Percentiles rank a stretch among this genome's conserved stretches.
Evolutionary conservation across 352 stramenopile genomes (phyloP).

Genomic region (Phytophthora brassicae): DNA sequence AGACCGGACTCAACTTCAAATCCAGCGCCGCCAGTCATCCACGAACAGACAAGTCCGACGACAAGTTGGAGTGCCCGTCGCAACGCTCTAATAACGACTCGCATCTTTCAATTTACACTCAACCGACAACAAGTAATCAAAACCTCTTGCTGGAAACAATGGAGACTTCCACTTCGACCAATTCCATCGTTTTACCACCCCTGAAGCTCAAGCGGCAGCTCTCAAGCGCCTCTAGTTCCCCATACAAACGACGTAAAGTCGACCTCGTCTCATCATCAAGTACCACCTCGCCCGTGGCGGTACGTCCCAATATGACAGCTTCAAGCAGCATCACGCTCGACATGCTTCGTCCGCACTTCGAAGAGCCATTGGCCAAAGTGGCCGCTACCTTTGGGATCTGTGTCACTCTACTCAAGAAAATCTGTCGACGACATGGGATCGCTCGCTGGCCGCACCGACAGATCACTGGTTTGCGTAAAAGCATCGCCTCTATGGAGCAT

Average conservation of each 20-base stretch:
- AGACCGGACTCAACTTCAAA: slow-evolving; percentile 45
- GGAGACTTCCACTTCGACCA: slow-evolving; percentile 18
- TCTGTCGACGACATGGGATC: slow-evolving; percentile 79
- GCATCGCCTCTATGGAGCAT: slow-evolving; percentile 85
- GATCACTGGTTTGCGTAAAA: slow-evolving; percentile 87
- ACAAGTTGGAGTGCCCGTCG: slow-evolving; percentile 13
- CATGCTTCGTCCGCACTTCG: slow-evolving; percentile 83
- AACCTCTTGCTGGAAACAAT: slow-evolving; percentile 8
- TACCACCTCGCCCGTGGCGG: slow-evolving; percentile 12
- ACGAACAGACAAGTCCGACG: slow-evolving; percentile 21
- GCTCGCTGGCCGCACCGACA: slow-evolving; percentile 83
- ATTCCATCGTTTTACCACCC: slow-evolving; percentile 12
- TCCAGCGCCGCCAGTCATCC: slow-evolving; percentile 33
- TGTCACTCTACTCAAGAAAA: slow-evolving; percentile 86
- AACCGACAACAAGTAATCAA: slow-evolving; percentile 21
- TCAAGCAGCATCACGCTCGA: slow-evolving; percentile 82
- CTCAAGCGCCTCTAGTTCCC: slow-evolving; percentile 1
- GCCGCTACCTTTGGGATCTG: slow-evolving; percentile 80
- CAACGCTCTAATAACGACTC: too few relatives aligned
- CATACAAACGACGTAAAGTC: slow-evolving; percentile 30
- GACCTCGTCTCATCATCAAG: slow-evolving; percentile 20
- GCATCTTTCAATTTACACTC: slow-evolving; percentile 29
- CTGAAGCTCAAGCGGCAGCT: slow-evolving; percentile 23
- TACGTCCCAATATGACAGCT: slow-evolving; percentile 66
- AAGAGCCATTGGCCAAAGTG: slow-evolving; percentile 80